Evolutionary conservation across 805 yeast species (phyloP), one percentile per base, ranked within the genome.

Genomic region (Sungouiella blattae): DNA sequence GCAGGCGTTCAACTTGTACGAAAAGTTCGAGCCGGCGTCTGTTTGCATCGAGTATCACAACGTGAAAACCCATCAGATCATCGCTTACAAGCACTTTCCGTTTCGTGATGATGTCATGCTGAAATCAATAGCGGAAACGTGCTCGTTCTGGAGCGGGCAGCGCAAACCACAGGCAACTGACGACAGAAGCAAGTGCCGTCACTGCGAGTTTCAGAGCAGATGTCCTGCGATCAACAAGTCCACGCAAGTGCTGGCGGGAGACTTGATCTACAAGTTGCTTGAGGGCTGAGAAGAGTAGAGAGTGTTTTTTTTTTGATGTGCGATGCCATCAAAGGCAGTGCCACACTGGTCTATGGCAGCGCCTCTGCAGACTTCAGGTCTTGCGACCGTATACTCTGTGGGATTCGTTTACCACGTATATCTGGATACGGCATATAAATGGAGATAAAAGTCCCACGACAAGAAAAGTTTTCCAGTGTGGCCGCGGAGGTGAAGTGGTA

Each of bases 141-240:
- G 73, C 33, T 49, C 50, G 16, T 73, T 78, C 43, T 83, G 88
- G 88, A 62, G 64, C 46, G 88, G 88, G 0, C 46, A 56, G 21
- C 57, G 83, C 30, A 53, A 52, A 3, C 84, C 86, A 1, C 49
- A 47, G 20, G 70, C 69, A 5, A 64, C 74, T 4, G 47, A 52
- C 6, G 73, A 54, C 43, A 58, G 43, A 36, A 52, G 57, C 4
- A 67, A 68, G 39, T 83, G 91, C 52, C 62, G 57, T 11, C 60
- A 54, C 32, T 83, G 91, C 57, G 78, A 72, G 13, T 83, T 74
- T 51, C 60, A 62, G 18, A 32, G 32, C 9, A 33, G 44, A 18
- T 55, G 60, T 27, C 38, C 44, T 6, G 43, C 41, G 14, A 35
- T 44, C 11, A 46, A 46, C 36, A 32, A 34, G 16, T 32, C 24